Base-by-base conservation (phyloP, 2,329 filamentous ascomycete species). In the Colletotrichum liaoningense region DNA sequence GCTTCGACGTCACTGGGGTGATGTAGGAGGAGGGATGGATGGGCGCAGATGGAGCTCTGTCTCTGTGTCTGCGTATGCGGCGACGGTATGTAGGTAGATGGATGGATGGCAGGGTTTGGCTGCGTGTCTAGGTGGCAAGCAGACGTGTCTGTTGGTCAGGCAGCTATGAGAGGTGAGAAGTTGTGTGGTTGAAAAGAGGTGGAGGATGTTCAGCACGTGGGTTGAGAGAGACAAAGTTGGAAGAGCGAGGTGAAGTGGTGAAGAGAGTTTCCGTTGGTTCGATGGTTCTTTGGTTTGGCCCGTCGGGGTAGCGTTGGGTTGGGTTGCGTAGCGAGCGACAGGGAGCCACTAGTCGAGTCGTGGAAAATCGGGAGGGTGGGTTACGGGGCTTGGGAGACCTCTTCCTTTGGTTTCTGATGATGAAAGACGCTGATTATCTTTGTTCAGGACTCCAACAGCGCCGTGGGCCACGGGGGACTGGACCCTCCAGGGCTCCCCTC, bases 321-420 rank as follows among this genome's bases (percentile, higher is more conserved):
- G 33, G 33, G 33, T 35, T 42, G 38, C 38, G 38, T 42, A 52
- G 38, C 28, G 62, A 67, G 56, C 55, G 28, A 63, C 38, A 19
- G 38, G 38, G 38, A 63, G 33, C 38, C 24, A 54, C 57, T 64
- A 64, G 67, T 24, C 42, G 26, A 28, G 60, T 52, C 65, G 69
- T 54, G 69, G 74, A 75, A 75, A 73, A 72, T 63, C 65, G 72
- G 68, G 72, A 73, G 72, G 72, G 69, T 73, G 74, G 74, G 72
- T 63, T 74, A 75, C 71, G 71, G 73, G 73, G 72, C 63, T 69
- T 65, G 57, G 64, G 26, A 49, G 64, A 42, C 38, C 38, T 42
- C 38, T 42, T 35, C 33, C 11, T 22, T 22, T 22, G 22, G 22
- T 22, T 22, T 22, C 24, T 24, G 24, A 24, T 24, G 24, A 24